Evolutionary conservation across 768 basidiomycete genomes (phyloP), one percentile per base, ranked within the genome.

Genomic region (Mycena capillaripes): DNA sequence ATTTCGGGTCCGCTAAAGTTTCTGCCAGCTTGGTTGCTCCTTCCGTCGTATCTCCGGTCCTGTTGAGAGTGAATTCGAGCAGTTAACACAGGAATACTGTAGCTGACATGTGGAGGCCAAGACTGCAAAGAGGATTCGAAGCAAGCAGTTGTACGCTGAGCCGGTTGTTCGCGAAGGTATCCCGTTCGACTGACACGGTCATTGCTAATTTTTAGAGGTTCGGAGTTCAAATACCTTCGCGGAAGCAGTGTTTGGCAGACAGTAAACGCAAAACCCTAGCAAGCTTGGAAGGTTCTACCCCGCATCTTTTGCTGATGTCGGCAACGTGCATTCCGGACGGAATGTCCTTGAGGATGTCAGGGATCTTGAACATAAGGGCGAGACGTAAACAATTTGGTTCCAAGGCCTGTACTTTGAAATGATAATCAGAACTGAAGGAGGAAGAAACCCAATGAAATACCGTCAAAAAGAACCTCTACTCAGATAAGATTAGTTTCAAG

Each of bases 91-190:
- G 21, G 17, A 55, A 36, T 19, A 17, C 30, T 2, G 11, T 4
- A 46, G 53, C 58, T 12, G 16, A 69, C 71, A 73, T 74, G 48
- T 74, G 73, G 17, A 74, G 36, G 17, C 73, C 71, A 5, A 69
- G 72, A 53, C 75, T 72, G 53, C 76, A 67, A 61, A 52, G 65
- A 27, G 73, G 73, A 30, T 74, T 71, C 5, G 73, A 56, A 23
- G 69, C 34, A 32, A 74, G 71, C 1, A 80, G 67, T 21, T 75
- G 56, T 7, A 77, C 56, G 65, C 75, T 77, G 25, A 81, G 74
- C 6, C 78, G 72, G 42, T 79, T 81, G 71, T 81, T 79, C 7
- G 78, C 75, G 59, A 78, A 81, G 6, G 74, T 72, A 60, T 79
- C 77, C 9, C 66, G 55, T 25, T 71, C 69, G 0, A 79, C 78